Evolutionary conservation across 805 yeast species (phyloP), one percentile per base, ranked within the genome.

Genomic region (Clavispora phyllophila): DNA sequence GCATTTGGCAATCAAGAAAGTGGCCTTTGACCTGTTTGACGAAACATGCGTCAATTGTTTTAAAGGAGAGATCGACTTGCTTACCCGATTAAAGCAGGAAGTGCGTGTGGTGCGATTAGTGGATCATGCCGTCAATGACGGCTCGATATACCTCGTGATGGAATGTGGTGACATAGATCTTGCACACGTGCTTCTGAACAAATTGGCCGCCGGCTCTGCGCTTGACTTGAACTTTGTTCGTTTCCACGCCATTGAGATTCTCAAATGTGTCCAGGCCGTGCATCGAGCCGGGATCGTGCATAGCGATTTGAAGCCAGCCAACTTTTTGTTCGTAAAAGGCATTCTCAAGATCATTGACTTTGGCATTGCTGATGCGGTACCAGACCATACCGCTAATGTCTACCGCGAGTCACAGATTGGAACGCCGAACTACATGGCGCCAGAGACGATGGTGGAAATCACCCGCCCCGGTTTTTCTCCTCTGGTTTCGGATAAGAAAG

Each of bases 391-490:
- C 0, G 81, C 87, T 17, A 91, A 93, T 54, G 78, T 91, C 15
- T 90, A 90, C 57, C 74, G 97, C 44, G 95, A 87, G 46, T 78
- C 88, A 5, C 96, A 88, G 59, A 84, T 89, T 40, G 99, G 99
- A 4, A 91, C 99, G 0, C 96, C 96, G 2, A 88, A 86, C 60
- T 93, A 91, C 61, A 93, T 91, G 98, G 96, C 99, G 0, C 99
- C 99, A 0, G 99, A 91, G 62, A 87, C 97, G 0, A 66, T 91
- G 45, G 73, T 84, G 36, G 95, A 84, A 61, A 78, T 66, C 23
- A 70, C 61, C 40, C 68, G 64, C 25, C 36, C 53, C 3, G 32
- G 28, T 14, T 29, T 14, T 9, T 17, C 31, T 14, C 6, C 31
- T 2, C 31, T 29, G 33, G 20, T 17, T 17, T 44, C 58, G 5